Percentiles rank a stretch among this genome's conserved stretches.
Conservation (phyloP, 805 yeast genomes). For the Danielia oregonensis region DNA sequence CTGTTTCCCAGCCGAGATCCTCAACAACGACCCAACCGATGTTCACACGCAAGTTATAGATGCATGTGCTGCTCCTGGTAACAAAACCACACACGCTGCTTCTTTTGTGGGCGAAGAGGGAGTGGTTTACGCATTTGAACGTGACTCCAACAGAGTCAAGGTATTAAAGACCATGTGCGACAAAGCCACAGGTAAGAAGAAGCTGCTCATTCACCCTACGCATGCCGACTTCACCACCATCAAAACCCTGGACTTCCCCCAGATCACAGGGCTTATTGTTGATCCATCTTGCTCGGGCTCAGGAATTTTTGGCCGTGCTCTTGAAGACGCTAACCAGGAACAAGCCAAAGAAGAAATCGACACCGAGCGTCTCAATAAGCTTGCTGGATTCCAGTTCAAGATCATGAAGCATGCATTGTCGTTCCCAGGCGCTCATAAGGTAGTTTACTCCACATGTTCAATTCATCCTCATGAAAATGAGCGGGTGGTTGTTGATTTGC, state of each 20-base stretch:
- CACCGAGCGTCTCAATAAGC: slow-evolving; percentile 60
- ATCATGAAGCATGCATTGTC: slow-evolving; percentile 85
- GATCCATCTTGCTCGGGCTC: slow-evolving; percentile 99
- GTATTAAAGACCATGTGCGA: slow-evolving; percentile 72
- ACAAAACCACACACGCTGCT: slow-evolving; percentile 92
- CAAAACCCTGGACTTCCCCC: slow-evolving; percentile 54
- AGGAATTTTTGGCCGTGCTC: slow-evolving; percentile 90
- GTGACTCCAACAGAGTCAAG: slow-evolving; percentile 69
- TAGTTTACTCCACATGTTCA: slow-evolving; percentile 95
- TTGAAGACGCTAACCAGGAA: slow-evolving; percentile 48
- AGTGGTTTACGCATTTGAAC: slow-evolving; percentile 80
- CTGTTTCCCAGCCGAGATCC: slow-evolving; percentile 88
- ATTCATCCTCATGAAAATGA: slow-evolving; percentile 93
- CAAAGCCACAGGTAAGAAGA: slow-evolving; percentile 48
- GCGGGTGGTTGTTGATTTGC: slow-evolving; percentile 76
- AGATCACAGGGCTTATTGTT: slow-evolving; percentile 77
- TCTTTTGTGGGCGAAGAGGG: slow-evolving; percentile 45
- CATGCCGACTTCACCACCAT: slow-evolving; percentile 64
- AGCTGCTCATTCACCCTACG: slow-evolving; percentile 43
- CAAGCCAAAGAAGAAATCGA: slow-evolving; percentile 39
- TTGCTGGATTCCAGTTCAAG: slow-evolving; percentile 82
- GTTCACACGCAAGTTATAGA: slow-evolving; percentile 68
- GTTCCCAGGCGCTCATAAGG: slow-evolving; percentile 71
- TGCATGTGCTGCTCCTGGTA: slow-evolving; percentile 98
- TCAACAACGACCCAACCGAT: slow-evolving; percentile 49